Evolutionary conservation across 352 stramenopile species (phyloP), one percentile per base, ranked within the genome.

Genomic region (Phytopythium sindhum): DNA sequence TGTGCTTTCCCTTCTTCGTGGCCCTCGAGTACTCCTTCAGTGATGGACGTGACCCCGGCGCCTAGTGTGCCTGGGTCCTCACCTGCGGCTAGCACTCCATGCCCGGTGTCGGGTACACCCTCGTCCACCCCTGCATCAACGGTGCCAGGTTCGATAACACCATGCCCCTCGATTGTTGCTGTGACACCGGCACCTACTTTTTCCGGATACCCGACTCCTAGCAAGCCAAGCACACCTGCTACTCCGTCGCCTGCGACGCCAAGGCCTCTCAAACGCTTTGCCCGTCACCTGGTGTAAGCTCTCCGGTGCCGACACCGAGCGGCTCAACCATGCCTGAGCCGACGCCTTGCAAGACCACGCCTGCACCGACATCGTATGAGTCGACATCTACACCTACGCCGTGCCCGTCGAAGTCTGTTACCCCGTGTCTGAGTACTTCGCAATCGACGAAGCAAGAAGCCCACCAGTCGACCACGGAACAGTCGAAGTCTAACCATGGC

Each of bases 1-100:
- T 91, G 81, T 57, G 71, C 81, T 21, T 88, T 61, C 61, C 37
- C 54, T 19, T 67, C 17, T 31, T 55, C n/a, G 51, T 54, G 19
- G 26, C n/a, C n/a, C n/a, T n/a, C n/a, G n/a, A n/a, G n/a, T n/a
- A 58, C 24, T 70, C 51, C 64, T 61, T 26, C 52, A 72, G 41
- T 50, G 66, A 10, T 56, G 63, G 3, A 72, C 65, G 11, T 33
- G 10, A 67, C 45, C 8, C 37, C 63, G 41, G 14, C 64, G 21
- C 35, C 57, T 3, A 57, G 58, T 9, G 65, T 60, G 17, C 62
- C 66, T 65, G 28, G 31, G 26, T 9, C 61, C 55, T 26, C 55
- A 28, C 63, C 63, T 23, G 35, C 39, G 6, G 31, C 61, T 6
- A 58, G 45, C 37, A 74, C 63, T 2, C 70, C 66, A 1, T 75